Base-by-base conservation (phyloP, 306 rosid genomes). In the Dalbergia cultrata region DNA sequence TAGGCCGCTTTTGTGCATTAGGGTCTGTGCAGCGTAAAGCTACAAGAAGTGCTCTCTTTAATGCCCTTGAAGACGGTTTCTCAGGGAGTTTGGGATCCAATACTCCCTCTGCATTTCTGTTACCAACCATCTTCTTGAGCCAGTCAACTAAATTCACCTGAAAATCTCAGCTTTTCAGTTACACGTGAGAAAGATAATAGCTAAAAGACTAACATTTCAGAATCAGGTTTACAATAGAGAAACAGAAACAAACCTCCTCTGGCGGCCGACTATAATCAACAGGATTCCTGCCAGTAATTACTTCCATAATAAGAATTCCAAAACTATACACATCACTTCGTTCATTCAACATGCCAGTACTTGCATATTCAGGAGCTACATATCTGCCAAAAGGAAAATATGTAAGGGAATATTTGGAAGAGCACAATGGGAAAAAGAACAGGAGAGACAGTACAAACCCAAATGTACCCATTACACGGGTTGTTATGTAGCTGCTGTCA, bases 401-500 rank as follows among this genome's bases (percentile, higher is more conserved):
- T 8, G 54, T 8, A 60, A 70, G 58, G 11, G 31, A 45, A 60
- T 5, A 78, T 14, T 7, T 44, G 39, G 34, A 3, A n/a, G 22
- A 54, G 60, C 52, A 7, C 57, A 53, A 5, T 37, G 56, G 1
- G 1, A 52, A 70, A 11, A 34, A 17, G n/a, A 14, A 61, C 58
- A 18, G 54, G 72, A 70, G 50, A 80, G 49, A 50, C 1, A 52
- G 26, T 68, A 87, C 92, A 21, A 75, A 94, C 97, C 97, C 98
- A 80, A 94, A 92, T 72, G 97, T 94, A 52, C 98, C 98, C 98
- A 94, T 92, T 59, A 94, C 98, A 11, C 98, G 97, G 21, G 98
- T 94, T 58, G 97, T 94, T 13, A 92, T 85, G 67, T 92, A 90
- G 86, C 91, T 94, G 72, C 77, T 87, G 50, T 92, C 98, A 0